Percentiles rank a stretch among this genome's conserved stretches.
phyloP scores from a whole-genome alignment of 768 basidiomycete species.

The Hygrocybe punicea region DNA sequence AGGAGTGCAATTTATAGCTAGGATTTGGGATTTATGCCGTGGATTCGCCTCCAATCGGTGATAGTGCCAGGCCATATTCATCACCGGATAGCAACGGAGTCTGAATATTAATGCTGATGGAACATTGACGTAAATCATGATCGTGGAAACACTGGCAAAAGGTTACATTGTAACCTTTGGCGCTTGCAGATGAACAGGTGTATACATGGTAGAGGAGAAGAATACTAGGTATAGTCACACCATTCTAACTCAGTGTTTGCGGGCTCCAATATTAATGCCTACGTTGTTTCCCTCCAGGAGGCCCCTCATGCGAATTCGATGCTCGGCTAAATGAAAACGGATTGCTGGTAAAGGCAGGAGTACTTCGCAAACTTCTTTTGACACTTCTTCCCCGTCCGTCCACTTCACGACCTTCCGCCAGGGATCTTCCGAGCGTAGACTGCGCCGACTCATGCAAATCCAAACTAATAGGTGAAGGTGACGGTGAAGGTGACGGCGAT shows the following conservation, averaged over 20 bases:
- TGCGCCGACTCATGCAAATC: constrained; percentile 44
- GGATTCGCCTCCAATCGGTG: too few relatives aligned
- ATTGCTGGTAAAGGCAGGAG: constrained; percentile 62
- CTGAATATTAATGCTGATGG: too few relatives aligned
- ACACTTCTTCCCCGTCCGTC: constrained; percentile 58
- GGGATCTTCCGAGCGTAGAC: constrained; percentile 18
- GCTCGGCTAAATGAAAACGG: constrained; percentile 62
- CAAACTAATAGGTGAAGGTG: constrained; percentile 26
- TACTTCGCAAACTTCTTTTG: constrained; percentile 63
- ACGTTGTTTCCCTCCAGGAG: background rate
- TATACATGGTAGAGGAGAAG: too few relatives aligned
- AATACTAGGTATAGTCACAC: too few relatives aligned
- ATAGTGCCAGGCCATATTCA: too few relatives aligned
- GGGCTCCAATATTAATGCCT: background rate
- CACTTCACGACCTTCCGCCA: constrained; percentile 12
- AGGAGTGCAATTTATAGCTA: too few relatives aligned
- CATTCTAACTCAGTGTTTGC: background rate
- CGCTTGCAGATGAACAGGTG: too few relatives aligned
- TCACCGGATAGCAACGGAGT: too few relatives aligned
- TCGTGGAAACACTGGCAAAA: too few relatives aligned
- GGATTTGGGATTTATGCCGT: too few relatives aligned
- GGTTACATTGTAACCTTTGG: too few relatives aligned
- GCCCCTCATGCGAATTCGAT: constrained; percentile 18
- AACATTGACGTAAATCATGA: too few relatives aligned
- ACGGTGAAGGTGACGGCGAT: background rate